These are phyloP conservation scores for Vaccinium myrtillus DNA, from an alignment of 148 eudicot species.

Conservation along the genomic window DNA sequence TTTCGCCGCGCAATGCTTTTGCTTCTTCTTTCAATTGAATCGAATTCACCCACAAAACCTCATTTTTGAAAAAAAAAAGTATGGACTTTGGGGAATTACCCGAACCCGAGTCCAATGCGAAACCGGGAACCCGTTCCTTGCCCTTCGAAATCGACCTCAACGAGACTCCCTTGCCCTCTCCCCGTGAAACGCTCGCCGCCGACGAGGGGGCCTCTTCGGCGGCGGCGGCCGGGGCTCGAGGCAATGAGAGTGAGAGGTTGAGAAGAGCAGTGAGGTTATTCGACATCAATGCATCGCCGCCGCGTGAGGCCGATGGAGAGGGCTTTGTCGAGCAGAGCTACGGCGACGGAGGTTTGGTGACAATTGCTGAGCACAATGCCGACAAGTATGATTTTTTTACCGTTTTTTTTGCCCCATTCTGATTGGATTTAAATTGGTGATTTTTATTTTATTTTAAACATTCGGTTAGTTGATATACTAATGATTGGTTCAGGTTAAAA, in stretches of 20 bases:
- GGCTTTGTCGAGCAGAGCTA: slow-evolving; percentile 3
- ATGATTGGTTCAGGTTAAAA: neutral
- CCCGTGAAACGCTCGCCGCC: slow-evolving; percentile 20
- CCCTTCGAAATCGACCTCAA: slow-evolving; percentile 33
- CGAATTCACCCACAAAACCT: slow-evolving; percentile 9
- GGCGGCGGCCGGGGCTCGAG: neutral
- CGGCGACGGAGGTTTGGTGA: neutral
- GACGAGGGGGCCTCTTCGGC: neutral
- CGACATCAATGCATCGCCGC: slow-evolving; percentile 32
- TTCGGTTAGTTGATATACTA: neutral
- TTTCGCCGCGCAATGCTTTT: neutral
- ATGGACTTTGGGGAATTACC: slow-evolving; percentile 16
- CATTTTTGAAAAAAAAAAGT: neutral
- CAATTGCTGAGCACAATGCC: neutral
- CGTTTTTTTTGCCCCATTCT: neutral
- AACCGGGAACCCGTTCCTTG: slow-evolving; percentile 9
- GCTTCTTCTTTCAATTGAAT: neutral
- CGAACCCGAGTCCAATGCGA: slow-evolving; percentile 10
- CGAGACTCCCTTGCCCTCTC: slow-evolving; percentile 29
- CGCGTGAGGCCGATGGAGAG: slow-evolving; percentile 23
- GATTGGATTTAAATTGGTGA: neutral
- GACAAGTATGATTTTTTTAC: slow-evolving; percentile 18
- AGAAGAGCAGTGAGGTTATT: slow-evolving; percentile 1
- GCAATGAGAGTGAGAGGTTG: neutral
- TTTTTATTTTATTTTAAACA: neutral